Conservation (phyloP, 2,329 filamentous ascomycete species). For the Aureobasidium namibiae region DNA sequence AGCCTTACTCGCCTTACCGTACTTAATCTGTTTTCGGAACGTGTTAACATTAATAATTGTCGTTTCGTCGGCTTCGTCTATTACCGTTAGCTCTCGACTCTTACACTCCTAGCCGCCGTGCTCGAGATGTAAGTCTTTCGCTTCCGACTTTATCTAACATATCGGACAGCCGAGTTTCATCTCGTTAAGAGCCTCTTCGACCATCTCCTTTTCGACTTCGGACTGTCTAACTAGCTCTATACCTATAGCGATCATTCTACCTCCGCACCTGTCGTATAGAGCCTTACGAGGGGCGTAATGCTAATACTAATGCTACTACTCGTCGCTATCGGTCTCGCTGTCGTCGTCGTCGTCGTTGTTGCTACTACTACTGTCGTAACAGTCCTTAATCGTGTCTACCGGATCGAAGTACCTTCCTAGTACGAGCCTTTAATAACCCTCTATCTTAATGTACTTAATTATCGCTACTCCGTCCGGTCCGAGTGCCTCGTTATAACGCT, state of each 20-base stretch:
- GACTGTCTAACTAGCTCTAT: background rate
- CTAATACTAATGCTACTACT: background rate
- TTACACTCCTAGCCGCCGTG: background rate
- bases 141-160: slow-evolving; percentile 2
- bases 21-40: background rate
- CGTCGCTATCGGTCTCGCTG: background rate
- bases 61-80: background rate
- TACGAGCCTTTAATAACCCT: background rate
- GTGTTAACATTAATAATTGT: background rate
- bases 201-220: background rate
- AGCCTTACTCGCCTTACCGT: background rate
- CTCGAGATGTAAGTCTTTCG: background rate
- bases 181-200: background rate
- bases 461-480: background rate
- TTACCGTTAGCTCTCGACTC: background rate
- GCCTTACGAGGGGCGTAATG: background rate
- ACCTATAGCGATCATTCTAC: background rate
- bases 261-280: slow-evolving; percentile 7
- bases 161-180: background rate
- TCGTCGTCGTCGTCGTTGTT: background rate
- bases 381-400: background rate
- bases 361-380: background rate
- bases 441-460: background rate
- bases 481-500: background rate
- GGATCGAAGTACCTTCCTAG: slow-evolving; percentile 1